A percentile compares a stretch with the other conserved stretches of the same genome.
These are phyloP conservation scores for Aleurites moluccanus DNA, from an alignment of 441 rosid species.

Conservation along the genomic window DNA sequence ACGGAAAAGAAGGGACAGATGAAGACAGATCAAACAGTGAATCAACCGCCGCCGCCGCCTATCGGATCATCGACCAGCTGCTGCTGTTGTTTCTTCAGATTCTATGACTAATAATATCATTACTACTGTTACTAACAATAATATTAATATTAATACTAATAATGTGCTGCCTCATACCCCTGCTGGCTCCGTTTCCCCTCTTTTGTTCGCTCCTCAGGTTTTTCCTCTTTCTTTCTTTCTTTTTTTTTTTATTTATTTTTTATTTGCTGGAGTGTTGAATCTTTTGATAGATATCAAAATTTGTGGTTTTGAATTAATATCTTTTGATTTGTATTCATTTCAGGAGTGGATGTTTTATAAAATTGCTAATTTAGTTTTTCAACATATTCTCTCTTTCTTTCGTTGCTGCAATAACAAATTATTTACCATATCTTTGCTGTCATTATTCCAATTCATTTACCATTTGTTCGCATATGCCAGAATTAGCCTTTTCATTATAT, in stretches of 20 bases:
- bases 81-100: constrained; percentile 13
- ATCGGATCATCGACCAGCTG: background rate
- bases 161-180: constrained; percentile 52
- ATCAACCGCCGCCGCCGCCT: constrained; percentile 15
- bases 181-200: constrained; percentile 57
- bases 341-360: background rate
- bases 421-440: too few species aligned
- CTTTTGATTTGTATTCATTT: too few species aligned
- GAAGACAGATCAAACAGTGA: constrained; percentile 42
- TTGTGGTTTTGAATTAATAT: too few species aligned
- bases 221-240: background rate
- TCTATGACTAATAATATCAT: constrained; percentile 13
- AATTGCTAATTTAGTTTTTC: background rate
- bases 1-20: constrained; percentile 43
- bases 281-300: too few species aligned
- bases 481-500: too few species aligned
- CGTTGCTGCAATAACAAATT: too few species aligned
- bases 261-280: too few species aligned
- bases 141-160: constrained; percentile 14
- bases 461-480: too few species aligned
- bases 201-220: constrained; percentile 76
- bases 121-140: constrained; percentile 9
- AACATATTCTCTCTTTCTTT: background rate
- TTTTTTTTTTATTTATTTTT: background rate
- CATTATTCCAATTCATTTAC: too few species aligned